These are phyloP conservation scores for Mycosphaerelloides madeirae DNA, from an alignment of 2,329 filamentous ascomycete genomes.

Conservation along the genomic window DNA sequence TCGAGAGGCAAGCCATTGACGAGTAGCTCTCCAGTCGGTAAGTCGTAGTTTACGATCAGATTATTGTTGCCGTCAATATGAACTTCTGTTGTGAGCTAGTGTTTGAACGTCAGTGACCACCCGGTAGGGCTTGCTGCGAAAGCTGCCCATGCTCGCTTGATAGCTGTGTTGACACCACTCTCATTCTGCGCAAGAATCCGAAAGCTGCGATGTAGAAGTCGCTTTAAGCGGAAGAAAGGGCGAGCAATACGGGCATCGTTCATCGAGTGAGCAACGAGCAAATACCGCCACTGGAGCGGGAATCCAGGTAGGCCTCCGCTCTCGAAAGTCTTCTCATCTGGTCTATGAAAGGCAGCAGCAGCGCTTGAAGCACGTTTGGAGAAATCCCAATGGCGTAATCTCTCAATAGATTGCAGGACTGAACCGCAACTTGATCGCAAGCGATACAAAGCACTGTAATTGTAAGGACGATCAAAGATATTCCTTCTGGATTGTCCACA, in stretches of 20 bases:
- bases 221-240: conserved; percentile 7
- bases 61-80: conserved; percentile 11
- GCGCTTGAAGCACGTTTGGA: conserved; percentile 48
- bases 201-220: conserved; percentile 18
- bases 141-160: conserved; percentile 41
- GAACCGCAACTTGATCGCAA: conserved; percentile 49
- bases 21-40: conserved; percentile 46
- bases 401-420: conserved; percentile 44
- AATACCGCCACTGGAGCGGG: neutral
- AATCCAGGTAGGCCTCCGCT: conserved; percentile 44
- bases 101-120: conserved; percentile 6
- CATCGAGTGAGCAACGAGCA: conserved; percentile 17
- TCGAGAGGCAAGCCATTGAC: conserved; percentile 48
- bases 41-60: conserved; percentile 40
- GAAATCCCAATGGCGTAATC: conserved; percentile 51
- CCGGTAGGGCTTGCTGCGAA: conserved; percentile 15
- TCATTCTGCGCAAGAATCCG: conserved; percentile 5
- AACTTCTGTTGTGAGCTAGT: conserved; percentile 26
- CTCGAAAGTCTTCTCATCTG: conserved; percentile 50
- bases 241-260: conserved; percentile 32
- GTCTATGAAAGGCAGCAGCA: conserved; percentile 46
- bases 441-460: conserved; percentile 55
- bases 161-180: conserved; percentile 15
- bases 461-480: conserved; percentile 50
- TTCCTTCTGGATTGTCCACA: conserved; percentile 44